Conservation (phyloP, 2,329 filamentous ascomycete species). For the Pseudocercospora vitis region DNA sequence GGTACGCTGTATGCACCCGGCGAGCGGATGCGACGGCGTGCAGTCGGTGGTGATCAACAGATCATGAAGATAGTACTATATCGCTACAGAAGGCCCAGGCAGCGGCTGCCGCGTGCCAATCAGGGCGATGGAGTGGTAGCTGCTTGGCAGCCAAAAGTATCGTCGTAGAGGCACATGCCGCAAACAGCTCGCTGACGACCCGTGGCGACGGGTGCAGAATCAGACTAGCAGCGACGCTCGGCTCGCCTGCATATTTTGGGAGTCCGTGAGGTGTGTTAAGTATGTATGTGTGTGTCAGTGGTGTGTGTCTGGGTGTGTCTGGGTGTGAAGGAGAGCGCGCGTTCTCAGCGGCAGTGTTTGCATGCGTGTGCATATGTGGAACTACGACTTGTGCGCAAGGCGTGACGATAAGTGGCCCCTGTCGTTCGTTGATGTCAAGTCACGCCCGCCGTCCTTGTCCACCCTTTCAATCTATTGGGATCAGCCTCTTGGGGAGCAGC, state of each 20-base stretch:
- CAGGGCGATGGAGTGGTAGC: not conserved
- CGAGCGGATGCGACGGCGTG: not conserved
- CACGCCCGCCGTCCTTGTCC: slow-evolving; percentile 16
- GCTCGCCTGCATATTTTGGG: slow-evolving; percentile 11
- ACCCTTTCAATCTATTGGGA: slow-evolving; percentile 21
- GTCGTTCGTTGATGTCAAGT: slow-evolving; percentile 21
- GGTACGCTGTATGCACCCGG: not conserved
- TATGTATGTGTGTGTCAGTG: not conserved
- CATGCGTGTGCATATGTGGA: slow-evolving; percentile 13
- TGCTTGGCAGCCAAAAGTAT: slow-evolving; percentile 12
- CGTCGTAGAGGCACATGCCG: slow-evolving; percentile 8
- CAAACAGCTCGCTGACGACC: slow-evolving; percentile 12
- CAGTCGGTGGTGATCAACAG: not conserved
- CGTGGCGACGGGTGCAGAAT: slow-evolving; percentile 10
- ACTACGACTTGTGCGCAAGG: slow-evolving; percentile 17
- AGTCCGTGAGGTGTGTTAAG: slow-evolving; percentile 2
- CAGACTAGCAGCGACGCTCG: slow-evolving; percentile 15
- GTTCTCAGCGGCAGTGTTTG: too few relatives aligned
- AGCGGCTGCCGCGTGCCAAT: not conserved
- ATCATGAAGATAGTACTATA: not conserved
- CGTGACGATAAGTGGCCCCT: slow-evolving; percentile 15
- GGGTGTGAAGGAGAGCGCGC: too few relatives aligned
- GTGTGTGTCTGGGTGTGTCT: too few relatives aligned
- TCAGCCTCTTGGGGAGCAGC: slow-evolving; percentile 22
- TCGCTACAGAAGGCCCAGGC: not conserved